These are phyloP conservation scores for Fistulinella cinereoalba DNA, from an alignment of 1,284 basidiomycete genomes.

Conservation along the genomic window DNA sequence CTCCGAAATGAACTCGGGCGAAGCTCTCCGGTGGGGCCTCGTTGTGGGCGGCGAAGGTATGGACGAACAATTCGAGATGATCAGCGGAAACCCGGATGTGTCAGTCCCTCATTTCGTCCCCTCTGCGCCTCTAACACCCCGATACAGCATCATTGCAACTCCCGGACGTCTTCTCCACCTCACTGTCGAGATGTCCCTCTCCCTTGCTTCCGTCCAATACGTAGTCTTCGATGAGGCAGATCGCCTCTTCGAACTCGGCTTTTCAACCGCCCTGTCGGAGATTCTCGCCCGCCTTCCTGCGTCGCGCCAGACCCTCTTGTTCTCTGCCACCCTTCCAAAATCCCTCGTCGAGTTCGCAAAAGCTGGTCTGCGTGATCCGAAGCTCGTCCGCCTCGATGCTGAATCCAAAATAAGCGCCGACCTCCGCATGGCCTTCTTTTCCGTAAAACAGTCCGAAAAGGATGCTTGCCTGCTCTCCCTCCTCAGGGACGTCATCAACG, in stretches of 20 bases:
- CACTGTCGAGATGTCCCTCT: constrained; percentile 95
- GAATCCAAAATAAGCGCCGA: constrained; percentile 96
- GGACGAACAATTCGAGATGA: constrained; percentile 96
- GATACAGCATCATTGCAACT: constrained; percentile 86
- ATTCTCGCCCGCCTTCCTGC: constrained; percentile 86
- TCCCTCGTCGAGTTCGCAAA: constrained; percentile 97
- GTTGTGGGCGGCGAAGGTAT: constrained; percentile 95
- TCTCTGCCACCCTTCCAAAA: constrained; percentile 96
- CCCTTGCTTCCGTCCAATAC: constrained; percentile 85
- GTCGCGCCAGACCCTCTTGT: constrained; percentile 88
- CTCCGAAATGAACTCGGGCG: constrained; percentile 47
- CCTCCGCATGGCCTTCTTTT: constrained; percentile 92
- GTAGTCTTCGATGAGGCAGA: constrained; percentile 99
- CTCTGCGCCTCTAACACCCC: constrained; percentile 12
- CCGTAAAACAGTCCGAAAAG: constrained; percentile 91
- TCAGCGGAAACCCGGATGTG: constrained; percentile 94
- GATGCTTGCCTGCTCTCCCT: constrained; percentile 88
- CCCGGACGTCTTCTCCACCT: constrained; percentile 96
- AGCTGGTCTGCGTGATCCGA: constrained; percentile 91
- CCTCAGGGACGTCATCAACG: constrained; percentile 83
- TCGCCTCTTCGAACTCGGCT: constrained; percentile 97
- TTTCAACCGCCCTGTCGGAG: constrained; percentile 89
- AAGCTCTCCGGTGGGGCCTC: constrained; percentile 86
- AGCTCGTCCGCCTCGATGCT: constrained; percentile 91
- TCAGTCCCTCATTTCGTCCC: constrained; percentile 43